Base-by-base conservation (phyloP, 345 rosid species). In the Arabidopsis arenosa region DNA sequence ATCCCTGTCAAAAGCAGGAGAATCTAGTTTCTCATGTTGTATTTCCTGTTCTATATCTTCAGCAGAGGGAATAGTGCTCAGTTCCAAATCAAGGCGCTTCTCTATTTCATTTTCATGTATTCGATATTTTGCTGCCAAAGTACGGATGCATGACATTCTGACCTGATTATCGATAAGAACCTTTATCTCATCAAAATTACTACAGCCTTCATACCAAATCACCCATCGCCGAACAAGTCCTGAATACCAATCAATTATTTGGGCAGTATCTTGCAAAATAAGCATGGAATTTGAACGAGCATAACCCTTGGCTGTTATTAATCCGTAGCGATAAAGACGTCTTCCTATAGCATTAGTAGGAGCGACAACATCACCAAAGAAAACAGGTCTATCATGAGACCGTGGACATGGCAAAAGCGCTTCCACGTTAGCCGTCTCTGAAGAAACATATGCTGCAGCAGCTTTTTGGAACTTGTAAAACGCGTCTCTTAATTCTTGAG, bases 241-340 rank as follows among this genome's bases (percentile, higher is more conserved):
- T 9, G 89, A 80, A 80, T 79, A 91, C 94, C 97, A 93, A 74
- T 90, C 86, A 44, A 93, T 87, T 37, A 93, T 93, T 63, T 88
- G 91, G 78, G 32, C 37, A 53, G 80, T 74, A 68, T 93, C 97
- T 80, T 84, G 96, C 77, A 91, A 81, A 58, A 93, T 59, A 40
- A 93, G 96, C 70, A 67, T 67, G 58, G 80, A 66, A 67, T 47
- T 83, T 14, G 75, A 54, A 62, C 83, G 84, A 30, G 97, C 81
- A 70, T 86, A 84, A 63, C 97, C 98, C 62, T 64, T 75, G 21
- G 89, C 41, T 43, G 92, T 85, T 76, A 71, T 74, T 78, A 90
- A 75, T 80, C 97, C 94, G 82, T 91, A 91, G 54, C 94, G 86
- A 47, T 65, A 70, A 51, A 93, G 87, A 55, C 93, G 93, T 77